Conservation (phyloP, 306 rosid genomes). For the Crotalaria pallida region DNA sequence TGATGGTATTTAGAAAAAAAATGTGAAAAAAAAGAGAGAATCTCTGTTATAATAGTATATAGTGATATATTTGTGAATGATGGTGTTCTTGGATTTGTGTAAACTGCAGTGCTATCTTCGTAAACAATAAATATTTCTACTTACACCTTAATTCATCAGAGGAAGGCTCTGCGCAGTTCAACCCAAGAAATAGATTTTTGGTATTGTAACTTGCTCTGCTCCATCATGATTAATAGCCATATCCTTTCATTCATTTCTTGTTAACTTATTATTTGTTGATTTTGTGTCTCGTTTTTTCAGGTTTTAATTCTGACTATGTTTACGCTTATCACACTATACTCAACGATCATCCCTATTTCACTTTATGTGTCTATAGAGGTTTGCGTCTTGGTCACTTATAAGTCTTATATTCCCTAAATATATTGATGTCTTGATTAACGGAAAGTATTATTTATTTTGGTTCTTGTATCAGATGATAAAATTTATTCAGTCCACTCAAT, state of each 20-base stretch:
- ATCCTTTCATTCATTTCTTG: not conserved
- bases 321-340: slow-evolving; percentile 88
- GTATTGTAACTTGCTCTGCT: slow-evolving; percentile 38
- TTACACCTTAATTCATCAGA: slow-evolving; percentile 56
- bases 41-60: not conserved
- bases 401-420: slow-evolving; percentile 10
- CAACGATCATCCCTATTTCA: slow-evolving; percentile 93
- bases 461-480: slow-evolving; percentile 77
- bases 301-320: slow-evolving; percentile 83
- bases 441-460: slow-evolving; percentile 17
- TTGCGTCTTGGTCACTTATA: slow-evolving; percentile 34
- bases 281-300: slow-evolving; percentile 39
- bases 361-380: slow-evolving; percentile 98
- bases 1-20: not conserved
- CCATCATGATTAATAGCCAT: slow-evolving; percentile 16
- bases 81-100: slow-evolving; percentile 19
- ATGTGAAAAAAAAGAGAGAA: not conserved
- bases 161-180: slow-evolving; percentile 57
- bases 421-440: slow-evolving; percentile 4
- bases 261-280: slow-evolving; percentile 23
- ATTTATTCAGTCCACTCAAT: slow-evolving; percentile 91
- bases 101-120: slow-evolving; percentile 70
- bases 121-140: slow-evolving; percentile 66
- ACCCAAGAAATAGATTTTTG: slow-evolving; percentile 74
- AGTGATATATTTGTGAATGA: not conserved